A percentile compares a stretch with the other conserved stretches of the same genome.
These are phyloP conservation scores for Pseudocercospora fuligena DNA, from an alignment of 2,329 filamentous ascomycete genomes.

Conservation along the genomic window DNA sequence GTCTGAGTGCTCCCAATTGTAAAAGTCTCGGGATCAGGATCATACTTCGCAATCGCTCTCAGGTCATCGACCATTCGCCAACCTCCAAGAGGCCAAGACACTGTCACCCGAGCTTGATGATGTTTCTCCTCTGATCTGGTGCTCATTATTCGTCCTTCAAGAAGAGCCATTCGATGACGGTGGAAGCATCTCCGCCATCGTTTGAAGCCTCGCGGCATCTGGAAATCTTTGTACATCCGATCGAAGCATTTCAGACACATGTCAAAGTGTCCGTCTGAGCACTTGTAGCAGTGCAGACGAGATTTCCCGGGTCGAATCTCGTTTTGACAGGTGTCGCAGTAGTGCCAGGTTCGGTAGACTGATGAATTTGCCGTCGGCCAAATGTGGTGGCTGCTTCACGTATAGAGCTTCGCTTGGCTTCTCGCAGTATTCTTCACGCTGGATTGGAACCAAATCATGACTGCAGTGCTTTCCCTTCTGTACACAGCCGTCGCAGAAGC, in stretches of 20 bases:
- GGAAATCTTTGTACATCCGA: neutral
- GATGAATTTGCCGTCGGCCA: neutral
- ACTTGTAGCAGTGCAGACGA: neutral
- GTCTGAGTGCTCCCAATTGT: neutral
- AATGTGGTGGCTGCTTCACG: neutral
- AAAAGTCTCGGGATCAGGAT: neutral
- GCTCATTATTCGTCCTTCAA: neutral
- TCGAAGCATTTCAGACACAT: constrained; percentile 1
- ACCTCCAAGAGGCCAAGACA: neutral
- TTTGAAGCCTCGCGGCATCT: constrained; percentile 4
- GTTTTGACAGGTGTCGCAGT: neutral
- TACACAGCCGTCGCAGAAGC: constrained; percentile 1
- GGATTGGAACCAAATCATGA: neutral
- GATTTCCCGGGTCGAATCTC: neutral
- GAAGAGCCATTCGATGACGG: neutral
- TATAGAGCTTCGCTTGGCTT: neutral
- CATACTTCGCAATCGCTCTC: neutral
- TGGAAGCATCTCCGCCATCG: neutral
- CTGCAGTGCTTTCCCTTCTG: constrained; percentile 1
- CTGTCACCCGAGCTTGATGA: neutral
- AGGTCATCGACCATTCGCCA: neutral
- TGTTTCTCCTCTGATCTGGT: neutral
- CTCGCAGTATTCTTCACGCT: neutral
- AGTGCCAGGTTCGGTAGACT: neutral
- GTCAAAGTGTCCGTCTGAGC: constrained; percentile 3